Conservation (phyloP, 2,329 filamentous ascomycete genomes). For the Torrubiella hemipterigena region DNA sequence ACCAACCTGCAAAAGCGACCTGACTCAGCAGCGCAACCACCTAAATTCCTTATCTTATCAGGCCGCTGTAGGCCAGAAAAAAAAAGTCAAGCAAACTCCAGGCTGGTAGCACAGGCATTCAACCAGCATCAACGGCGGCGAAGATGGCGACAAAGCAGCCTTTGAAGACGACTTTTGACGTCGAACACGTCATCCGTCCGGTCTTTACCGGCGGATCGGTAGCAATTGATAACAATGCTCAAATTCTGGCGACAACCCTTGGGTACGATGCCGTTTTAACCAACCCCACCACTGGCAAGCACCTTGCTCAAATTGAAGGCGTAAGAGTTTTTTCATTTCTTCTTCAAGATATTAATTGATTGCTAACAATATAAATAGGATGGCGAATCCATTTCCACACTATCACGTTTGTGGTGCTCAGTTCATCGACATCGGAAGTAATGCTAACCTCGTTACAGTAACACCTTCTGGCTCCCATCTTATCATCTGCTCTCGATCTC, state of each 20-base stretch:
- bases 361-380: conserved; percentile 37
- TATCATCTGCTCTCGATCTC: conserved; percentile 84
- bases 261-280: conserved; percentile 86
- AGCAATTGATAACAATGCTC: conserved; percentile 68
- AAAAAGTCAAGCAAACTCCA: background rate
- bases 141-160: conserved; percentile 50
- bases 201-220: conserved; percentile 90
- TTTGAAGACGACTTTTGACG: conserved; percentile 82
- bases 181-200: conserved; percentile 71
- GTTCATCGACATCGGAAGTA: conserved; percentile 1
- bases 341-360: background rate
- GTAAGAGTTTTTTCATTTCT: conserved; percentile 28
- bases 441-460: conserved; percentile 36
- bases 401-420: conserved; percentile 38
- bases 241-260: conserved; percentile 76
- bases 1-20: too few species aligned
- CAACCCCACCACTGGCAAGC: conserved; percentile 68
- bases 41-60: too few species aligned
- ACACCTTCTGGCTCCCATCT: conserved; percentile 82
- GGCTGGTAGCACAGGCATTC: conserved; percentile 1
- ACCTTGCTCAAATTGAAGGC: conserved; percentile 78
- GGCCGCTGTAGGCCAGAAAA: background rate
- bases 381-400: conserved; percentile 66
- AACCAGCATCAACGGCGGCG: conserved; percentile 7
- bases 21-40: too few species aligned